phyloP scores from a whole-genome alignment of 2,329 filamentous ascomycete genomes.

The Orbilia brochopaga region DNA sequence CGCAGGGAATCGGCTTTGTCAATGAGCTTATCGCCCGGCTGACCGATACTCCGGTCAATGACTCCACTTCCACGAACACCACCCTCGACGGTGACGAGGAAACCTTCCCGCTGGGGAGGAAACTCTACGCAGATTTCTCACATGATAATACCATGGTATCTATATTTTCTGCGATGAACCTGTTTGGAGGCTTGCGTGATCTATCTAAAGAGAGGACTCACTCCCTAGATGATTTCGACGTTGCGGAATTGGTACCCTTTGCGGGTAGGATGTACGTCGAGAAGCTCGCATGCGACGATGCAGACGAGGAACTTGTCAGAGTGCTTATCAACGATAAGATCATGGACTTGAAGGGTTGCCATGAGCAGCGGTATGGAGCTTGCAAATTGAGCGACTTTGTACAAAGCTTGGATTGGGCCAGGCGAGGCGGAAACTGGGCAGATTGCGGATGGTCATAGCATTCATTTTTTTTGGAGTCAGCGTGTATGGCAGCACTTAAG shows the following conservation, averaged over 20 bases:
- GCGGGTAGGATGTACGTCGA: constrained; percentile 82
- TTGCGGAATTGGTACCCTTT: constrained; percentile 82
- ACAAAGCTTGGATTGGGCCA: constrained; percentile 75
- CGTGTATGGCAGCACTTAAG: not conserved
- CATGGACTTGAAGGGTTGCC: constrained; percentile 72
- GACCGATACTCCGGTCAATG: constrained; percentile 70
- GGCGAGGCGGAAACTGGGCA: constrained; percentile 74
- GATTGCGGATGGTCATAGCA: constrained; percentile 62
- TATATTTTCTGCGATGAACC: constrained; percentile 75
- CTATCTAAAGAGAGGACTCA: constrained; percentile 64
- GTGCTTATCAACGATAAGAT: constrained; percentile 85
- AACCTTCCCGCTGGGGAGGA: constrained; percentile 73
- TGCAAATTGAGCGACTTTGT: constrained; percentile 75
- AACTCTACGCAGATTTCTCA: constrained; percentile 85
- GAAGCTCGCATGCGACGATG: constrained; percentile 73
- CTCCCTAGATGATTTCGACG: constrained; percentile 69
- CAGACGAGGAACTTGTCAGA: constrained; percentile 74
- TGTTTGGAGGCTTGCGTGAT: constrained; percentile 71
- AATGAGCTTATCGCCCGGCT: constrained; percentile 87
- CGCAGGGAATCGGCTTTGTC: constrained; percentile 83
- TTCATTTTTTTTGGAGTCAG: not conserved
- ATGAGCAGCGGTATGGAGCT: constrained; percentile 71
- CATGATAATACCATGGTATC: constrained; percentile 87
- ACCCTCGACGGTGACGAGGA: constrained; percentile 72
- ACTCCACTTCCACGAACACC: constrained; percentile 76